A percentile compares a stretch with the other conserved stretches of the same genome.
Evolutionary conservation across 2,329 filamentous ascomycete species (phyloP).

Genomic region (Aspergillus bombycis): DNA sequence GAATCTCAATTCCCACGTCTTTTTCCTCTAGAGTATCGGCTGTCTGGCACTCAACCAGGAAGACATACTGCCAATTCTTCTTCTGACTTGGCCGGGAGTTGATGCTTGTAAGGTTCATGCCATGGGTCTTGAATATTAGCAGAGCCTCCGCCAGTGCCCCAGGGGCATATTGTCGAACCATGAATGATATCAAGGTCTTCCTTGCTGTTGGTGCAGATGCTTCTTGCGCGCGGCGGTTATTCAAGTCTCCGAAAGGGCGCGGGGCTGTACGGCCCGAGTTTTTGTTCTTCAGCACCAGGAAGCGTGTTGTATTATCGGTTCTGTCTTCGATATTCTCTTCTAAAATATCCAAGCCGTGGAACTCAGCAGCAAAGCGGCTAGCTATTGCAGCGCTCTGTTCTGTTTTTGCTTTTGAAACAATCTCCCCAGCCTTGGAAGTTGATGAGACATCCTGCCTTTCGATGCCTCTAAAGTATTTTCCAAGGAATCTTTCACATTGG

Average conservation of each 20-base stretch:
- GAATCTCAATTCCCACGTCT: conserved; percentile 33
- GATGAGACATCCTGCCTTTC: conserved; percentile 83
- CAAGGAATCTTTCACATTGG: conserved; percentile 80
- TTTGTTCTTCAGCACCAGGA: conserved; percentile 47
- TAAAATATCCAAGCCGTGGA: conserved; percentile 71
- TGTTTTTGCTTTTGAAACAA: conserved; percentile 62
- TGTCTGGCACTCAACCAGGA: conserved; percentile 88
- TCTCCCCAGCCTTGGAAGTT: conserved; percentile 81
- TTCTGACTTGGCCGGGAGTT: conserved; percentile 79
- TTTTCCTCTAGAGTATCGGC: conserved; percentile 29
- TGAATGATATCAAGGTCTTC: conserved; percentile 80
- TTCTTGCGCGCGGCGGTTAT: conserved; percentile 9
- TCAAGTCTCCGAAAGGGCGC: conserved; percentile 22
- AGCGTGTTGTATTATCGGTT: conserved; percentile 51
- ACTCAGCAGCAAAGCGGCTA: conserved; percentile 70
- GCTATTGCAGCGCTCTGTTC: conserved; percentile 76
- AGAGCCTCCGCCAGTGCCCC: conserved; percentile 84
- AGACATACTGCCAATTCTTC: conserved; percentile 85
- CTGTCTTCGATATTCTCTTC: conserved; percentile 52
- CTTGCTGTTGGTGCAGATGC: conserved; percentile 11
- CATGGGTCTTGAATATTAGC: conserved; percentile 72
- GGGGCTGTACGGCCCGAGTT: conserved; percentile 29
- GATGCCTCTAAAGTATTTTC: conserved; percentile 68
- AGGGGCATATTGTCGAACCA: conserved; percentile 72
- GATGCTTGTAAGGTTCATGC: conserved; percentile 86